Evolutionary conservation across 2,329 filamentous ascomycete species (phyloP).

Genomic region (Phaeosphaeriaceae sp.): DNA sequence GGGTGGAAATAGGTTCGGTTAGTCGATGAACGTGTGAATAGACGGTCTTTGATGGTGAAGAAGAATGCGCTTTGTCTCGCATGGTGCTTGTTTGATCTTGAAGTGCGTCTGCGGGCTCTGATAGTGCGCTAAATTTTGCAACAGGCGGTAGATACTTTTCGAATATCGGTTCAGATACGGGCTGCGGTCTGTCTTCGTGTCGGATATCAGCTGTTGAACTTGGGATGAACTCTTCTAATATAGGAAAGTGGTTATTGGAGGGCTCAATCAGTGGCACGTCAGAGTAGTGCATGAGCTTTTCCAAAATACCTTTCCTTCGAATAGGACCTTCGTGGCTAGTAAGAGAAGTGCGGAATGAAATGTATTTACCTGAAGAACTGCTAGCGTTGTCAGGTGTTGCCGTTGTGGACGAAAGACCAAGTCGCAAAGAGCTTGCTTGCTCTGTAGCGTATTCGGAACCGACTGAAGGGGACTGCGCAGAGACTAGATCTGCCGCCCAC

Average conservation of each 20-base stretch:
- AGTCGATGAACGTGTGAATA: constrained; percentile 43
- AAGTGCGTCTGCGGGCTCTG: background rate
- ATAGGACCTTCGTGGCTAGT: background rate
- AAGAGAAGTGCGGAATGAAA: constrained; percentile 7
- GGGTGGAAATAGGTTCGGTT: constrained; percentile 60
- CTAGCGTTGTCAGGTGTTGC: constrained; percentile 4
- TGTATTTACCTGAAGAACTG: constrained; percentile 24
- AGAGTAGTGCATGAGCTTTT: background rate
- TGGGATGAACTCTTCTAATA: background rate
- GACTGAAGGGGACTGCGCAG: constrained; percentile 4
- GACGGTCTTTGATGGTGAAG: constrained; percentile 13
- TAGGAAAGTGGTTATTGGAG: constrained; percentile 4
- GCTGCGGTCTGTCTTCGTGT: constrained; percentile 14
- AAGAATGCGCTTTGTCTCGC: background rate
- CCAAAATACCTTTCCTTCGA: background rate
- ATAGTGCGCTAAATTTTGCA: background rate
- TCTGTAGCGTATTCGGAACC: constrained; percentile 4
- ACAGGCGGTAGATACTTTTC: background rate
- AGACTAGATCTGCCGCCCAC: constrained; percentile 32
- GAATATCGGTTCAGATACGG: background rate
- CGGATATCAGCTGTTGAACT: constrained; percentile 17
- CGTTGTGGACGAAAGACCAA: constrained; percentile 14
- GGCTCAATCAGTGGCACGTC: constrained; percentile 13
- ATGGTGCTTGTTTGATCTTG: background rate
- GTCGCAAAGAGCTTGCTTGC: constrained; percentile 12